Evolutionary conservation across 331 rosid genomes (phyloP), one percentile per base, ranked within the genome.

Genomic region (Acacia pycnantha): DNA sequence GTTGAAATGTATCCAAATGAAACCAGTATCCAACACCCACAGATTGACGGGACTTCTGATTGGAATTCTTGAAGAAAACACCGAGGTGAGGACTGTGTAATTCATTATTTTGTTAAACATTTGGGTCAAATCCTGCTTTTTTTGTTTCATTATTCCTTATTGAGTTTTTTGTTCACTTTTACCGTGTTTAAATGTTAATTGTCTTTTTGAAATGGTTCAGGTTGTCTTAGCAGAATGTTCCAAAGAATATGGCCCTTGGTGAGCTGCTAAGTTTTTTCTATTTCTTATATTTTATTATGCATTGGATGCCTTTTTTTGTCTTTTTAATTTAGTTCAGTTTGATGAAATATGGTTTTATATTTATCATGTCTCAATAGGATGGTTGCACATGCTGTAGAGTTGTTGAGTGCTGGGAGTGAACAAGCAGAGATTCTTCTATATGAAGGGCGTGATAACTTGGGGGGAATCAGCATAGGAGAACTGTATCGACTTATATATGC

Each of bases 171-270:
- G 67, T 13, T 79, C 67, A 35, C 46, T 22, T 81, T 79, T 29
- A 74, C 77, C 53, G 9, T 76, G 65, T n/a, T 71, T 64, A 77
- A 77, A 85, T 79, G 73, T 71, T 74, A 76, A 31, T 79, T 65
- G 80, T 66, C 67, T 50, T 81, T 85, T 81, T 81, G 68, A 83
- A 73, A 82, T 86, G 84, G 74, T 83, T 76, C 88, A 95, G 99
- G 97, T 95, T 92, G 94, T 95, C 87, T 84, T 95, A 79, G 99
- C 97, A 18, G 98, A 93, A 82, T 92, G 95, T 85, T 92, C 95
- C 59, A 84, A 94, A 90, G 96, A 86, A 83, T 95, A 92, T 86
- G 99, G 99, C 77, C 94, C 98, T 76, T 95, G 99, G 99, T 95
- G 88, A 90, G 98, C 83, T 87, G 26, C 82, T 76, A 1, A 31